phyloP scores from a whole-genome alignment of 2,329 filamentous ascomycete genomes.

The Hypoxylon sp. region DNA sequence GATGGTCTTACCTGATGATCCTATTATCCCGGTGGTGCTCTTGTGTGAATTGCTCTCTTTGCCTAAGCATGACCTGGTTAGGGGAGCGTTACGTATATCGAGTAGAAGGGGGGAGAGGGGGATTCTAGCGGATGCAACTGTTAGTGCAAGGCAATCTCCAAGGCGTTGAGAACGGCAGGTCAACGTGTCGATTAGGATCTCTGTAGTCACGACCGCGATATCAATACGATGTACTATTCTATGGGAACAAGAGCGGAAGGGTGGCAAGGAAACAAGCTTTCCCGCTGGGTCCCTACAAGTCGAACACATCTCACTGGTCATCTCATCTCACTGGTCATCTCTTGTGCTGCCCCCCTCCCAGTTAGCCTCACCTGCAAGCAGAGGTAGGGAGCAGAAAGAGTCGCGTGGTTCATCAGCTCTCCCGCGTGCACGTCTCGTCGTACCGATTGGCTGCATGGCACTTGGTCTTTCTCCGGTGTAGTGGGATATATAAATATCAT shows the following conservation, averaged over 20 bases:
- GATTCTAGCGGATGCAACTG: background rate
- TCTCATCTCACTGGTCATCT: too few species aligned
- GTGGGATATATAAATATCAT: background rate
- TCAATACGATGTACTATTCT: background rate
- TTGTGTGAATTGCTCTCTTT: slow-evolving; percentile 18
- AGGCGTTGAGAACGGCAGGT: too few species aligned
- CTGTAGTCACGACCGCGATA: background rate
- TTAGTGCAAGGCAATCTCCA: background rate
- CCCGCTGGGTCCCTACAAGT: background rate
- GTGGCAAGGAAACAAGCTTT: slow-evolving; percentile 1
- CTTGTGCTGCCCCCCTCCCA: background rate
- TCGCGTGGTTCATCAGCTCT: too few species aligned
- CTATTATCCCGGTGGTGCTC: slow-evolving; percentile 5
- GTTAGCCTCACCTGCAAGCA: background rate
- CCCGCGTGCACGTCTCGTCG: background rate
- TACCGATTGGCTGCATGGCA: background rate
- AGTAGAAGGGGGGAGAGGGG: background rate
- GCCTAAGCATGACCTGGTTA: background rate
- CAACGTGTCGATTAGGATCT: background rate
- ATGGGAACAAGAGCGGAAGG: too few species aligned
- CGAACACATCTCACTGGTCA: too few species aligned
- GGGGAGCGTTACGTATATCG: background rate
- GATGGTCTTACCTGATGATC: background rate
- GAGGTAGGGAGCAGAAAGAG: too few species aligned
- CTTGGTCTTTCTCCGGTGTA: background rate